Evolutionary conservation across 2,329 filamentous ascomycete genomes (phyloP).

Genomic region (Diaporthe citriasiana): DNA sequence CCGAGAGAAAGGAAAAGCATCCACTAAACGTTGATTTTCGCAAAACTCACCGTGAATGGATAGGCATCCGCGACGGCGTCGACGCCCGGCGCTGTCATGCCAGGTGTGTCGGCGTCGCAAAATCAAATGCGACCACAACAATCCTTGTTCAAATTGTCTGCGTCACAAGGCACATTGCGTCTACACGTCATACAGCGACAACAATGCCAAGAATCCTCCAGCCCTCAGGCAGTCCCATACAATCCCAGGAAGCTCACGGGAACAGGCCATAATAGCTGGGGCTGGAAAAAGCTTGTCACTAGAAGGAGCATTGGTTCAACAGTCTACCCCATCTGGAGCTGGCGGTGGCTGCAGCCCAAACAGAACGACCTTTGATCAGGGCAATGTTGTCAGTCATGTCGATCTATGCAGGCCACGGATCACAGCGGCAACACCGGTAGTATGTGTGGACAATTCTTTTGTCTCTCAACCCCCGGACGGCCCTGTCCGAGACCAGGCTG

Average conservation of each 20-base stretch:
- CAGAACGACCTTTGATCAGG: neutral
- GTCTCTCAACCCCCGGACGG: neutral
- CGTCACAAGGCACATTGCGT: constrained; percentile 94
- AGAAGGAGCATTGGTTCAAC: neutral
- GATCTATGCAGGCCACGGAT: neutral
- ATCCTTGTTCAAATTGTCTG: constrained; percentile 80
- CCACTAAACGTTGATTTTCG: neutral
- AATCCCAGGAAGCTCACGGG: neutral
- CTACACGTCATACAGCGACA: neutral
- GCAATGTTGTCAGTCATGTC: too few species aligned
- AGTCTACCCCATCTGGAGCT: neutral
- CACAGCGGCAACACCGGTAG: neutral
- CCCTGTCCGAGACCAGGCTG: neutral
- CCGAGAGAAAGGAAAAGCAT: neutral
- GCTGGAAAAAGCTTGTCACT: neutral
- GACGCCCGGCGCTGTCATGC: constrained; percentile 31
- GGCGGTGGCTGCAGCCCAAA: too few species aligned
- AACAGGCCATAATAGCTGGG: neutral
- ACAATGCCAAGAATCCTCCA: neutral
- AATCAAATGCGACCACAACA: constrained; percentile 33
- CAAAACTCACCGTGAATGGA: neutral
- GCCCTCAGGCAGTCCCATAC: neutral
- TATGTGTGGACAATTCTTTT: too few species aligned
- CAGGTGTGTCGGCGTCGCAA: constrained; percentile 28
- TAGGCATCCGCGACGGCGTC: neutral